A percentile compares a stretch with the other conserved stretches of the same genome.
phyloP scores from a whole-genome alignment of 257 asterid species.

The Salvia splendens region DNA sequence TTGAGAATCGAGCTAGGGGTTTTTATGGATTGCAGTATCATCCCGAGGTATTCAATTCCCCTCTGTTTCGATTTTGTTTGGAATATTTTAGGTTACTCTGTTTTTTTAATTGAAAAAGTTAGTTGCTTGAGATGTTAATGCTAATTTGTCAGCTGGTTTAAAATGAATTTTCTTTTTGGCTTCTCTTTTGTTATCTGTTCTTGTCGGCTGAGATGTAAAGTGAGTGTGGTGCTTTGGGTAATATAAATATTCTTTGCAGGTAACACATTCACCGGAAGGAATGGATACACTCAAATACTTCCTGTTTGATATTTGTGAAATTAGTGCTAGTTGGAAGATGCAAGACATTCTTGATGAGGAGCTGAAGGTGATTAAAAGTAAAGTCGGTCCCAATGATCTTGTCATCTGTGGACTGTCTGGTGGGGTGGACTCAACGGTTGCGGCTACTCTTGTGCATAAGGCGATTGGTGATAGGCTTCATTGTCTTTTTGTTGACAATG shows the following conservation, averaged over 20 bases:
- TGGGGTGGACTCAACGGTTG: conserved; percentile 97
- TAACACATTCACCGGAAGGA: conserved; percentile 90
- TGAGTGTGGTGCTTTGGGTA: background rate
- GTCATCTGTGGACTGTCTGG: conserved; percentile 98
- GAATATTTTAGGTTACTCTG: background rate
- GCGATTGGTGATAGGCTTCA: conserved; percentile 98
- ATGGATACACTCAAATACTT: conserved; percentile 79
- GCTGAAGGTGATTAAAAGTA: conserved; percentile 55
- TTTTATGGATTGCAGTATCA: conserved; percentile 97
- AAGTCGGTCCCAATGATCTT: conserved; percentile 74
- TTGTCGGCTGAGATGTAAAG: background rate
- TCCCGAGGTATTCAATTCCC: conserved; percentile 67
- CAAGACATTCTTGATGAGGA: conserved; percentile 90
- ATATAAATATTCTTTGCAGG: conserved; percentile 47
- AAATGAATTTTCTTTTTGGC: background rate
- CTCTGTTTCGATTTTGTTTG: background rate
- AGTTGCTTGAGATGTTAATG: background rate
- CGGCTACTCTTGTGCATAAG: conserved; percentile 90
- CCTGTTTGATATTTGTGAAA: conserved; percentile 78
- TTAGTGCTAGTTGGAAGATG: conserved; percentile 84
- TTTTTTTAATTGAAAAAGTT: background rate
- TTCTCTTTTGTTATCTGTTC: background rate
- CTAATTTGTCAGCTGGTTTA: background rate
- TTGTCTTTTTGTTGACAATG: conserved; percentile 93
- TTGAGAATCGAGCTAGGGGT: conserved; percentile 58